phyloP scores from a whole-genome alignment of 192 early-diverging fungal species.

The Umbelopsis isabellina region DNA sequence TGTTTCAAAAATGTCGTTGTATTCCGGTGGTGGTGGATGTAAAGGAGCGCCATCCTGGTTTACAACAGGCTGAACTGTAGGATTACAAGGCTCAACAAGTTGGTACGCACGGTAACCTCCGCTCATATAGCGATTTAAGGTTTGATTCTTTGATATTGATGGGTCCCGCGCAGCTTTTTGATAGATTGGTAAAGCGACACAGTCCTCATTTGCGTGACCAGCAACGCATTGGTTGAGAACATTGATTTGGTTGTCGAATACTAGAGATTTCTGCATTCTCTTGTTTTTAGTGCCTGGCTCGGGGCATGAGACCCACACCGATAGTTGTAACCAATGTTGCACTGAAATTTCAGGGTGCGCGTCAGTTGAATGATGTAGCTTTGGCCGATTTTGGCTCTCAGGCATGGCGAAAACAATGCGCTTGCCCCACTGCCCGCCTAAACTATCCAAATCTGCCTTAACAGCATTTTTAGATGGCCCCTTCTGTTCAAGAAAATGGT shows the following conservation, averaged over 20 bases:
- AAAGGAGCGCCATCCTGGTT: background rate
- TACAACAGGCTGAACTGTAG: background rate
- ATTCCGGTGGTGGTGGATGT: background rate
- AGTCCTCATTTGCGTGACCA: conserved; percentile 16
- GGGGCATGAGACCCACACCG: background rate
- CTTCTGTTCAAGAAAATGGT: background rate
- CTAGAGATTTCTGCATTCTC: background rate
- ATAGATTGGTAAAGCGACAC: conserved; percentile 10
- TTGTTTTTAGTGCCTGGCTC: background rate
- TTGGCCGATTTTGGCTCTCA: background rate
- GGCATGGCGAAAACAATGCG: conserved; percentile 10
- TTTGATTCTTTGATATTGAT: background rate
- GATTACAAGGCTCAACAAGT: background rate
- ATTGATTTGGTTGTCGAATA: conserved; percentile 4
- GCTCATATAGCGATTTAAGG: background rate
- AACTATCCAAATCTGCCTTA: background rate
- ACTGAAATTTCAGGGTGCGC: conserved; percentile 12
- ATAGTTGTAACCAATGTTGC: conserved; percentile 8
- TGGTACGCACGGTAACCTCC: conserved; percentile 14
- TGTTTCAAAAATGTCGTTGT: background rate
- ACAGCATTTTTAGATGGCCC: background rate
- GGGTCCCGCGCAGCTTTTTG: background rate
- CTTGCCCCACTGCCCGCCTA: background rate
- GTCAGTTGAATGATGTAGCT: conserved; percentile 3
- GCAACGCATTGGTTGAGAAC: conserved; percentile 17